These are phyloP conservation scores for Escallonia herrerae DNA, from an alignment of 129 eudicot genomes.

Conservation along the genomic window DNA sequence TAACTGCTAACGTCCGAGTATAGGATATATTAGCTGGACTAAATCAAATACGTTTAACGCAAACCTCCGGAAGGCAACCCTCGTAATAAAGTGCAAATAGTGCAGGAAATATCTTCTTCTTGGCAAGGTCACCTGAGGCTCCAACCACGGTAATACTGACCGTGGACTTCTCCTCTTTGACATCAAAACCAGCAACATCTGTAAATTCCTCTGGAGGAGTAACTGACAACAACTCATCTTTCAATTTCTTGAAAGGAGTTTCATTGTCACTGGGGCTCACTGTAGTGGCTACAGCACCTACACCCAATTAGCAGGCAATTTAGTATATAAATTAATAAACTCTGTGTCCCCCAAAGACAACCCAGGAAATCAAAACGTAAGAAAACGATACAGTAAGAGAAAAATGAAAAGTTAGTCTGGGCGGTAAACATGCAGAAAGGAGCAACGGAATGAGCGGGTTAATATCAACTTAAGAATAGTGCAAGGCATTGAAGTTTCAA, in stretches of 20 bases:
- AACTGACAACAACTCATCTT: slow-evolving; percentile 38
- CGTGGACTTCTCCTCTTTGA: slow-evolving; percentile 50
- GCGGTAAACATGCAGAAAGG: not conserved
- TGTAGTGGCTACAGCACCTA: slow-evolving; percentile 46
- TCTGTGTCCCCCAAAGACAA: not conserved
- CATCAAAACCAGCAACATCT: slow-evolving; percentile 27
- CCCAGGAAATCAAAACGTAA: not conserved
- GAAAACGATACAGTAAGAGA: not conserved
- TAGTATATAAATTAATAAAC: slow-evolving; percentile 2
- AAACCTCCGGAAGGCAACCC: slow-evolving; percentile 90
- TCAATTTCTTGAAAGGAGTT: slow-evolving; percentile 34
- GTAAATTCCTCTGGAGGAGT: slow-evolving; percentile 41
- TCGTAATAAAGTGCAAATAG: slow-evolving; percentile 95
- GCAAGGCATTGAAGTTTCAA: too few relatives aligned
- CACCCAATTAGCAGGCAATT: slow-evolving; percentile 5
- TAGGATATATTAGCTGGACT: too few relatives aligned
- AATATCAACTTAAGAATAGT: too few relatives aligned
- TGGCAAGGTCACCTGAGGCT: slow-evolving; percentile 97
- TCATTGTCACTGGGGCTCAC: slow-evolving; percentile 29
- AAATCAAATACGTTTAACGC: not conserved
- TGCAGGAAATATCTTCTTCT: slow-evolving; percentile 97
- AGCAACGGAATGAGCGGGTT: not conserved
- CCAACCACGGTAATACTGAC: slow-evolving; percentile 95
- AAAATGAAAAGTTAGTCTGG: not conserved
- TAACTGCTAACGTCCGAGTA: too few relatives aligned